phyloP scores from a whole-genome alignment of 2,329 filamentous ascomycete species.

The Cryphonectria parasitica region DNA sequence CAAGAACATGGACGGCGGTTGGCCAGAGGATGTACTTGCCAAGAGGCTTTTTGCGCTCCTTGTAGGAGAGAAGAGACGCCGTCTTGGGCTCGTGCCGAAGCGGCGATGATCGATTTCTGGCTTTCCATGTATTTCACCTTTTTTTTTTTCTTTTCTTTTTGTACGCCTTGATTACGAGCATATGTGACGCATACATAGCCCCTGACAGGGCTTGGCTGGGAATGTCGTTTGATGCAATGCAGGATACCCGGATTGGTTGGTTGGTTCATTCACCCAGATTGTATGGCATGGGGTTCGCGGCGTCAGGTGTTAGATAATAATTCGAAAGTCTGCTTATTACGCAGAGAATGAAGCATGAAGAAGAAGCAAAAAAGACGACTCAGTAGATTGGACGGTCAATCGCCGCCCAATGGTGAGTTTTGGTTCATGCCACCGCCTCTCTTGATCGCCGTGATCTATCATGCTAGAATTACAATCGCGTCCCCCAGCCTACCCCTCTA shows the following conservation, averaged over 20 bases:
- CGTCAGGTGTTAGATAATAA: constrained; percentile 23
- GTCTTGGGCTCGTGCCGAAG: constrained; percentile 32
- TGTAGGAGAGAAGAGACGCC: constrained; percentile 51
- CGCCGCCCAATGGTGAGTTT: constrained; percentile 9
- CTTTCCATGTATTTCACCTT: constrained; percentile 22
- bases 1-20: constrained; percentile 49
- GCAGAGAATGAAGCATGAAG: constrained; percentile 9
- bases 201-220: constrained; percentile 1
- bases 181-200: constrained; percentile 19
- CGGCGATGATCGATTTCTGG: constrained; percentile 25
- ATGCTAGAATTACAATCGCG: constrained; percentile 34
- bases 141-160: background rate
- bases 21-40: constrained; percentile 53
- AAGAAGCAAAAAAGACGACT: background rate
- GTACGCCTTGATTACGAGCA: constrained; percentile 22
- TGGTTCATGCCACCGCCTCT: constrained; percentile 2
- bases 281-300: constrained; percentile 21
- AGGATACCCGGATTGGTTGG: constrained; percentile 29
- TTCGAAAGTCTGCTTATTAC: background rate
- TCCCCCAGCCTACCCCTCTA: constrained; percentile 15
- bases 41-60: constrained; percentile 59
- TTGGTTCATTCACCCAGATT: constrained; percentile 23
- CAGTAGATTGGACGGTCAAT: constrained; percentile 8
- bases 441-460: constrained; percentile 31
- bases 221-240: constrained; percentile 13